A percentile compares a stretch with the other conserved stretches of the same genome.
Conservation (phyloP, 2,329 filamentous ascomycete genomes). For the Diplodia sapinea region DNA sequence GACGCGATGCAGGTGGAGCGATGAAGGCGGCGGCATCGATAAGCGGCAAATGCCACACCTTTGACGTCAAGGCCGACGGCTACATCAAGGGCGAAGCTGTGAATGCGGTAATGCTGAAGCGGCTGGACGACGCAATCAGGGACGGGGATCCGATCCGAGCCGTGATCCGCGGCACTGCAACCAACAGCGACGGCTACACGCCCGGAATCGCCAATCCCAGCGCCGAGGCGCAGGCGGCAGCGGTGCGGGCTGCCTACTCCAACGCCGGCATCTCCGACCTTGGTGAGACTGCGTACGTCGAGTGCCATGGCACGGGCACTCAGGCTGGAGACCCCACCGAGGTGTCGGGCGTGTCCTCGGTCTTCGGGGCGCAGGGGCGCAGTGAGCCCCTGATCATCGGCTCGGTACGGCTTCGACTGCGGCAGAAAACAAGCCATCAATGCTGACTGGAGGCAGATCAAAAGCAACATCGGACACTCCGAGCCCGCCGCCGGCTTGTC, state of each 20-base stretch:
- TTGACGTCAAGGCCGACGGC: constrained; percentile 38
- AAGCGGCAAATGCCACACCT: constrained; percentile 32
- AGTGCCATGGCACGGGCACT: constrained; percentile 64
- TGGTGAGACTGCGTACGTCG: constrained; percentile 40
- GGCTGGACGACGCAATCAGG: constrained; percentile 39
- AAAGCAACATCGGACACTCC: constrained; percentile 41
- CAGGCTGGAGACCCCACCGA: constrained; percentile 25
- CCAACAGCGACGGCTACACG: constrained; percentile 38
- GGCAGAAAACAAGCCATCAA: too few relatives aligned
- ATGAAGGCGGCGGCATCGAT: too few relatives aligned
- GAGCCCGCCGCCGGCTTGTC: constrained; percentile 40
- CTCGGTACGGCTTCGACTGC: too few relatives aligned
- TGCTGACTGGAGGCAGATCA: too few relatives aligned
- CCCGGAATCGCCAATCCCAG: constrained; percentile 45
- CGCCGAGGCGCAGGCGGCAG: constrained; percentile 42
- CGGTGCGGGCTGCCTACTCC: constrained; percentile 29
- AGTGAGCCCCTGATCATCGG: too few relatives aligned
- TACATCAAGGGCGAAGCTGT: constrained; percentile 41
- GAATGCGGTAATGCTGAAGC: constrained; percentile 40
- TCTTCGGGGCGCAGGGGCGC: too few relatives aligned
- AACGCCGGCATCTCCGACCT: constrained; percentile 32
- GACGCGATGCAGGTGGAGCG: too few relatives aligned
- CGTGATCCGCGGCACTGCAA: constrained; percentile 39
- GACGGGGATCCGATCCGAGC: constrained; percentile 43
- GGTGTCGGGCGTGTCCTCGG: too few relatives aligned